phyloP scores from a whole-genome alignment of 805 yeast genomes.

The Wickerhamiella spandovensis region DNA sequence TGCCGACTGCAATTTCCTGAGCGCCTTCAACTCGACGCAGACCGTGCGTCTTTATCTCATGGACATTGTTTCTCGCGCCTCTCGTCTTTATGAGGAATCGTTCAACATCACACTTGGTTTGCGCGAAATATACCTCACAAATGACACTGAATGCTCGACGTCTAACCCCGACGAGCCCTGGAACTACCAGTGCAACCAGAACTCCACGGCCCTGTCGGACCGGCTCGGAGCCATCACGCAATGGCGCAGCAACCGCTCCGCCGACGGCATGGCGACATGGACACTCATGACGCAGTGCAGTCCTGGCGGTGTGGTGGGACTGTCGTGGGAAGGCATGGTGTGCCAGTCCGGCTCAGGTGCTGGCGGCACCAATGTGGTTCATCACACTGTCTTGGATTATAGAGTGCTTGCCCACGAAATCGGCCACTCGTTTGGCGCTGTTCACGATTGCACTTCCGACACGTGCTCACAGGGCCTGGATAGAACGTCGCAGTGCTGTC shows the following conservation, averaged over 20 bases:
- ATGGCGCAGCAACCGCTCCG: slow-evolving; percentile 21
- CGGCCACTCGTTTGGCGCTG: slow-evolving; percentile 30
- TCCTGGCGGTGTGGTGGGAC: slow-evolving; percentile 25
- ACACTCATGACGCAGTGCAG: slow-evolving; percentile 23
- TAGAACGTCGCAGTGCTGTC: slow-evolving; percentile 24
- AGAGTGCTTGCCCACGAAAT: slow-evolving; percentile 28
- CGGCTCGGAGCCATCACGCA: slow-evolving; percentile 21
- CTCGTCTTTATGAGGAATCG: slow-evolving; percentile 23
- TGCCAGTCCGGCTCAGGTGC: slow-evolving; percentile 18
- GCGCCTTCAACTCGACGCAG: slow-evolving; percentile 17
- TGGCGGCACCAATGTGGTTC: slow-evolving; percentile 25
- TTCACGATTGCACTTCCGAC: slow-evolving; percentile 27
- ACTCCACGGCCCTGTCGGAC: slow-evolving; percentile 12
- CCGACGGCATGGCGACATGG: slow-evolving; percentile 27
- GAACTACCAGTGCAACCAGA: slow-evolving; percentile 20
- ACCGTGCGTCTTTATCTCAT: slow-evolving; percentile 23
- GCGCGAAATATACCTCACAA: slow-evolving; percentile 19
- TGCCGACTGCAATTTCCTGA: slow-evolving; percentile 25
- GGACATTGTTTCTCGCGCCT: slow-evolving; percentile 24
- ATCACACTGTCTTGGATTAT: slow-evolving; percentile 24
- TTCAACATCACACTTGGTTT: slow-evolving; percentile 28
- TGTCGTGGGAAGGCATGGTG: slow-evolving; percentile 27
- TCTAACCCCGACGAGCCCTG: slow-evolving; percentile 14
- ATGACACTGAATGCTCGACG: slow-evolving; percentile 18
- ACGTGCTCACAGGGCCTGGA: slow-evolving; percentile 23